These are phyloP conservation scores for Candida adriatica DNA, from an alignment of 805 yeast genomes.

Conservation along the genomic window DNA sequence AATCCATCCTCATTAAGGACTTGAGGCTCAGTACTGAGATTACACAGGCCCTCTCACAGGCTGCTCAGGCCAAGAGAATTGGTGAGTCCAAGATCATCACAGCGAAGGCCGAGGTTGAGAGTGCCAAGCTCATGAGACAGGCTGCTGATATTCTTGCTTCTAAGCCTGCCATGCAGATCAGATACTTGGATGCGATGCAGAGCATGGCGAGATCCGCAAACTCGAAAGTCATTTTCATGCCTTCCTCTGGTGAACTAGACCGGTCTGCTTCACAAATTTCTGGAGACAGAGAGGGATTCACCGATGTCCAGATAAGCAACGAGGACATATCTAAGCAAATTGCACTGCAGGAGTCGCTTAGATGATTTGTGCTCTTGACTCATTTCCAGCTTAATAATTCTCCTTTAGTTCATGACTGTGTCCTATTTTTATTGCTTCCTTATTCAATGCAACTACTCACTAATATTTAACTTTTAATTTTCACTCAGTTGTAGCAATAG, in stretches of 20 bases:
- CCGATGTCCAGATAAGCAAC: too few species aligned
- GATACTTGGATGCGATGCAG: slow-evolving; percentile 76
- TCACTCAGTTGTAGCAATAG: slow-evolving; percentile 32
- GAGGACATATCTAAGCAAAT: slow-evolving; percentile 4
- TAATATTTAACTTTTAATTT: background rate
- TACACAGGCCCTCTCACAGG: slow-evolving; percentile 57
- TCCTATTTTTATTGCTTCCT: background rate
- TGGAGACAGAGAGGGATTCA: too few species aligned
- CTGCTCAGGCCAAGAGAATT: slow-evolving; percentile 68
- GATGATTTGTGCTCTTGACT: too few species aligned
- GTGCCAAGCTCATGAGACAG: slow-evolving; percentile 69
- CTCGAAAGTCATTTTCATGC: slow-evolving; percentile 72
- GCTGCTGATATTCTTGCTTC: slow-evolving; percentile 73
- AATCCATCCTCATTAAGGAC: slow-evolving; percentile 63
- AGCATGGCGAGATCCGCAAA: slow-evolving; percentile 56
- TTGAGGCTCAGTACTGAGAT: slow-evolving; percentile 47
- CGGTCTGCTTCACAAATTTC: too few species aligned
- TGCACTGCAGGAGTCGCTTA: slow-evolving; percentile 6
- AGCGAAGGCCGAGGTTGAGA: slow-evolving; percentile 70
- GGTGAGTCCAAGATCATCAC: slow-evolving; percentile 73
- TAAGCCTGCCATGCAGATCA: slow-evolving; percentile 71
- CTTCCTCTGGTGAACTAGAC: slow-evolving; percentile 38
- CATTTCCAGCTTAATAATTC: too few species aligned
- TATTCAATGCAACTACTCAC: background rate
- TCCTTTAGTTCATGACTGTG: too few species aligned